Base-by-base conservation (phyloP, 2,329 filamentous ascomycete genomes). In the Calonectria ilicicola region DNA sequence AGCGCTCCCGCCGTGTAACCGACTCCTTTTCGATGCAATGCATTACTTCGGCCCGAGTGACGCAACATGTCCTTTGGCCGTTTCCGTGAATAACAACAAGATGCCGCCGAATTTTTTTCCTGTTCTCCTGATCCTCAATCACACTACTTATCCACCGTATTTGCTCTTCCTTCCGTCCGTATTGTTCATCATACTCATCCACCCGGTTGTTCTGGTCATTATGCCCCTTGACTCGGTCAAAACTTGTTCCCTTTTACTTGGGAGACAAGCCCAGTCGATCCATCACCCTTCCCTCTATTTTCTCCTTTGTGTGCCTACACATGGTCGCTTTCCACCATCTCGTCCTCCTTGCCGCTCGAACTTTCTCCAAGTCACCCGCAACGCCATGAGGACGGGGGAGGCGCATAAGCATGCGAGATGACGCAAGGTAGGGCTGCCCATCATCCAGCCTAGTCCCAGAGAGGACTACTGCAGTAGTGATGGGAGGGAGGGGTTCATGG, bases 11-110 rank as follows among this genome's bases (percentile, higher is more conserved):
- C 75, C 75, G 63, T 74, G 75, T 74, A 77, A 77, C 76, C 75
- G 77, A 79, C 78, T 79, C 77, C 77, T 76, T 60, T 75, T 73
- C 75, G 69, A 79, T 79, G 78, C 78, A 76, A 79, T 79, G 78
- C 76, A 74, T 70, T 79, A 78, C 75, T 78, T 75, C 75, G 76
- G 75, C 69, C 74, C 67, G 67, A 67, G 44, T 69, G 38, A 76
- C 67, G 70, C 44, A 73, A 76, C 72, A 74, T 77, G 69, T 72
- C 68, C 46, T 69, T 74, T 32, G 58, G 63, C 64, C 71, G 56
- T 47, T 67, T 72, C 40, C 44, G 56, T 66, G 56, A 72, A 72
- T 72, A 74, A 67, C 66, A 71, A 65, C 35, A 71, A 77, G 72
- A 78, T 77, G 78, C 74, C 69, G 73, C 73, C 66, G 67, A 42